Evolutionary conservation across 73 alveolate genomes (phyloP).

Genomic region (Blepharisma stoltei): DNA sequence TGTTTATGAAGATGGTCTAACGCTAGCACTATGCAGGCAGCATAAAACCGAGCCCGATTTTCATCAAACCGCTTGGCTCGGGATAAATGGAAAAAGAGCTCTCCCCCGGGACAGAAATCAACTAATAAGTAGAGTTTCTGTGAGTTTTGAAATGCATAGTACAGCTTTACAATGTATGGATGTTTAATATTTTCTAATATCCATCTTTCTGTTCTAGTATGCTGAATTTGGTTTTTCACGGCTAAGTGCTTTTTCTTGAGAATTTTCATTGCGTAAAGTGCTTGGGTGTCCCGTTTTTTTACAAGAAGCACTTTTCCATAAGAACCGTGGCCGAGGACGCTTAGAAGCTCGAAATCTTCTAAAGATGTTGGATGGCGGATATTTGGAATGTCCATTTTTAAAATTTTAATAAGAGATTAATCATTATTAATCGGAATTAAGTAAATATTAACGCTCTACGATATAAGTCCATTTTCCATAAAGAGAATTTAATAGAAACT

Average conservation of each 20-base stretch:
- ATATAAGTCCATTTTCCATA: constrained; percentile 15
- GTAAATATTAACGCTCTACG: too few relatives aligned
- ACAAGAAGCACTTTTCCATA: constrained; percentile 47
- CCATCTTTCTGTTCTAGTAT: constrained; percentile 57
- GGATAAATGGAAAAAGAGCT: constrained; percentile 67
- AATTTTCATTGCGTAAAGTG: constrained; percentile 53
- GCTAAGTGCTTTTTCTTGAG: constrained; percentile 46
- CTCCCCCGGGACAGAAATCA: constrained; percentile 94
- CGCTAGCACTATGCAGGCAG: constrained; percentile 69
- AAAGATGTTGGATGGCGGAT: not conserved
- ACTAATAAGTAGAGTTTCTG: constrained; percentile 63
- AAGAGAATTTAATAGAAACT: not conserved
- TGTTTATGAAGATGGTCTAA: constrained; percentile 71
- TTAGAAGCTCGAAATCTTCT: constrained; percentile 41
- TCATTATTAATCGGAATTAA: too few relatives aligned
- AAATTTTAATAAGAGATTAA: too few relatives aligned
- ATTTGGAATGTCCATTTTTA: not conserved
- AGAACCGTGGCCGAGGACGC: constrained; percentile 46
- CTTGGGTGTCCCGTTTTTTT: not conserved
- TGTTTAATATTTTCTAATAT: constrained; percentile 53
- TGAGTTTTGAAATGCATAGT: constrained; percentile 76
- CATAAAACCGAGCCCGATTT: constrained; percentile 67
- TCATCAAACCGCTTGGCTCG: constrained; percentile 62
- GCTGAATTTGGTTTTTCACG: constrained; percentile 48
- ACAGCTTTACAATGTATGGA: constrained; percentile 73